Conservation (phyloP, 1,284 basidiomycete genomes). For the Boletus austroedulis region DNA sequence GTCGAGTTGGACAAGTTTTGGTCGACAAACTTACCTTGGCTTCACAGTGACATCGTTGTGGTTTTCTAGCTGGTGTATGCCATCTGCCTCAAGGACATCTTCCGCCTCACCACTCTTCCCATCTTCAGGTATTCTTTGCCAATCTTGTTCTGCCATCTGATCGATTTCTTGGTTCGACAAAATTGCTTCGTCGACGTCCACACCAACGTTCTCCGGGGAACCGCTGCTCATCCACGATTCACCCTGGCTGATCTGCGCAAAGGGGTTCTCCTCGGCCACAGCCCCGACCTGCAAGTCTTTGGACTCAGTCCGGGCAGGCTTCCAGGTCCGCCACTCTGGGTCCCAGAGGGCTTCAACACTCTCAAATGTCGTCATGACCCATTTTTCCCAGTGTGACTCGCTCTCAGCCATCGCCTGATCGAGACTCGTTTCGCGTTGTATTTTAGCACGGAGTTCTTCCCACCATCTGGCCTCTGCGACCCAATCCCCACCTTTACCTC, state of each 20-base stretch:
- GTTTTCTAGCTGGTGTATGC: conserved; percentile 13
- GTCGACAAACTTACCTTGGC: conserved; percentile 1
- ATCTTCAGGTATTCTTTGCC: conserved; percentile 33
- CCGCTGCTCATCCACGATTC: conserved; percentile 10
- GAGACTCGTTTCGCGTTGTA: conserved; percentile 47
- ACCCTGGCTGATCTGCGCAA: conserved; percentile 19
- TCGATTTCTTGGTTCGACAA: conserved; percentile 52
- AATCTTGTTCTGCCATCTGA: conserved; percentile 41
- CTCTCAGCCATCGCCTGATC: conserved; percentile 30
- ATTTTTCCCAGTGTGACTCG: conserved; percentile 48
- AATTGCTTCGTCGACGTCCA: conserved; percentile 56
- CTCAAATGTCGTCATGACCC: conserved; percentile 86
- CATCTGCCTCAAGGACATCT: conserved; percentile 31
- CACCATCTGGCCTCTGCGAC: conserved; percentile 67
- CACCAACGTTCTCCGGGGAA: conserved; percentile 24
- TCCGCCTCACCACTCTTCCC: conserved; percentile 28
- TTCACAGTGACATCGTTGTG: neutral
- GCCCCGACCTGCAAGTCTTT: neutral
- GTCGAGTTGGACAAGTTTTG: neutral
- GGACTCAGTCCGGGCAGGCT: conserved; percentile 34
- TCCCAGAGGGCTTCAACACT: conserved; percentile 80
- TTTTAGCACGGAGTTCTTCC: conserved; percentile 57
- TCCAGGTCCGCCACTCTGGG: conserved; percentile 54
- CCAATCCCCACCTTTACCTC: conserved; percentile 62
- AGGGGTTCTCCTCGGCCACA: conserved; percentile 28